Percentiles rank a stretch among this genome's conserved stretches.
Conservation (phyloP, 176 grass and related monocot species). For the Musa beccarii region DNA sequence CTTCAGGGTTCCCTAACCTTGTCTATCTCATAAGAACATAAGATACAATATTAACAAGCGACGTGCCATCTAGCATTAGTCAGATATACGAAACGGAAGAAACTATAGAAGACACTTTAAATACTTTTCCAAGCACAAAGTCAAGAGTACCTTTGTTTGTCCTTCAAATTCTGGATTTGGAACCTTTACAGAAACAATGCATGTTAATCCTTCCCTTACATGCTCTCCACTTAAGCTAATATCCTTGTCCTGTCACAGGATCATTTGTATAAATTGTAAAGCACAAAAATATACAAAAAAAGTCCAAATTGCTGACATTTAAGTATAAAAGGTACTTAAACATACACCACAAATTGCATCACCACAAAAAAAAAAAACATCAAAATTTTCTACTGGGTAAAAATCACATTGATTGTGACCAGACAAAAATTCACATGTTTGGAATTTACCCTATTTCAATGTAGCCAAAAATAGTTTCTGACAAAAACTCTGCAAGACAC, state of each 20-base stretch:
- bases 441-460: too few relatives aligned
- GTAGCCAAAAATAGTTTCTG: too few relatives aligned
- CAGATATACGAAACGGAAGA: neutral
- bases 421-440: too few relatives aligned
- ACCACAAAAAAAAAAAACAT: too few relatives aligned
- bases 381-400: too few relatives aligned
- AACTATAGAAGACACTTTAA: neutral
- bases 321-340: too few relatives aligned
- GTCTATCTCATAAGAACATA: conserved; percentile 44
- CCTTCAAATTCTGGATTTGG: conserved; percentile 97
- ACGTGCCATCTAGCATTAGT: conserved; percentile 5
- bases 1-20: conserved; percentile 96
- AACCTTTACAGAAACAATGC: conserved; percentile 84
- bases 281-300: conserved; percentile 2
- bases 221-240: conserved; percentile 88
- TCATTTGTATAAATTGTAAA: neutral
- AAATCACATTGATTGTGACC: too few relatives aligned
- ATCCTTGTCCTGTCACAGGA: conserved; percentile 68
- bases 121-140: neutral
- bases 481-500: too few relatives aligned
- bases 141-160: conserved; percentile 70
- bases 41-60: conserved; percentile 5
- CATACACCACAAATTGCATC: too few relatives aligned
- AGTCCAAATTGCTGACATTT: neutral
- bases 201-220: conserved; percentile 97